Base-by-base conservation (phyloP, 495 filamentous ascomycete species). In the Saxophila tyrrhenica region DNA sequence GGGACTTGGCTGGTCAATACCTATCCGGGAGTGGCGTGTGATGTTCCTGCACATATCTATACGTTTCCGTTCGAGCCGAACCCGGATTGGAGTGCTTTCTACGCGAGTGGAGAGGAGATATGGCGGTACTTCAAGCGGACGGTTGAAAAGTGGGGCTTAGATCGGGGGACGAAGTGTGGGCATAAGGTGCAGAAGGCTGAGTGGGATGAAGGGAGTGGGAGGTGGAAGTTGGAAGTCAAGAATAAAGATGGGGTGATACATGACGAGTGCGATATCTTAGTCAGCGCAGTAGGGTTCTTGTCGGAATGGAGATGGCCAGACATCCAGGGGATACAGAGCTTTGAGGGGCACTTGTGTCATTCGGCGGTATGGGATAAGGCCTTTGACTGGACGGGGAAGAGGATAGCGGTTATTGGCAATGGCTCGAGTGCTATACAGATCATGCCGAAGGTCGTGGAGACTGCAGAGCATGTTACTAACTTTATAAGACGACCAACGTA, bases 11-110 rank as follows among this genome's bases (percentile, higher is more conserved):
- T 66, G 21, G 64, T 64, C 23, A 67, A 70, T 45, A 63, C 56
- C 2, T 47, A 44, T 35, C 46, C 82, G 0, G 83, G 83, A n/a
- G 79, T 80, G n/a, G 75, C 75, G 17, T 67, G 67, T 41, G 65
- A 68, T 44, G 56, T 70, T 13, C 65, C 67, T 17, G 55, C 61
- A 49, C 56, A 63, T 56, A 56, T 43, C 10, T 61, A 56, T 24
- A 51, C 52, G 43, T 57, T 59, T 48, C 60, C 65, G 17, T 70
- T 70, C 51, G 65, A 67, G 24, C 67, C 67, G 8, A 68, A 68
- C 41, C 60, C 48, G 0, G 58, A 62, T 25, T 70, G 64, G 64
- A 64, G 60, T 20, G 52, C 62, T 1, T 56, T 64, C 21, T 70
- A 70, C 46, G 64, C 67, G 0, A 58, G 64, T 1, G 50, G 66